A percentile compares a stretch with the other conserved stretches of the same genome.
phyloP scores from a whole-genome alignment of 805 yeast genomes.

The Ogataea allantospora region DNA sequence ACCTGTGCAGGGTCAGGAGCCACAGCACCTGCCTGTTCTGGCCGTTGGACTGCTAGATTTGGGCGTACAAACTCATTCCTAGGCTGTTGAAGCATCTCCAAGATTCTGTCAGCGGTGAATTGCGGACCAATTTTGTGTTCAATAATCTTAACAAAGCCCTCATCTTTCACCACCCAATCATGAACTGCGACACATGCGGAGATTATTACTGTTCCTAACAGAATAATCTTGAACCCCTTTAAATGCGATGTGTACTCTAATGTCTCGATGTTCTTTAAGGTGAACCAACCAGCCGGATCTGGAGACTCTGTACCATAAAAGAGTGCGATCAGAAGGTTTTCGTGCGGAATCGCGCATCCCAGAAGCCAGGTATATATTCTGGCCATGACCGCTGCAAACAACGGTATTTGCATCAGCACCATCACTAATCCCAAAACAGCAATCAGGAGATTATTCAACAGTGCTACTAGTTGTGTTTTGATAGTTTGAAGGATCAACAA shows the following conservation, averaged over 20 bases:
- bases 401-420: conserved; percentile 51
- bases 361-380: conserved; percentile 54
- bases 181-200: conserved; percentile 36
- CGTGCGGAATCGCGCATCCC: conserved; percentile 51
- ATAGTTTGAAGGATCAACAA: conserved; percentile 42
- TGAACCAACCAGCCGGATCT: conserved; percentile 5
- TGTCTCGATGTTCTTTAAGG: conserved; percentile 6
- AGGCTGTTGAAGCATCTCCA: conserved; percentile 17
- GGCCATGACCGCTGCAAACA: conserved; percentile 54
- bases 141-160: conserved; percentile 61
- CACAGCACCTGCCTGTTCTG: conserved; percentile 2
- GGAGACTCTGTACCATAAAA: conserved; percentile 37
- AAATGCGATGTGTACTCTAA: conserved; percentile 12
- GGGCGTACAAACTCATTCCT: conserved; percentile 10
- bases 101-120: conserved; percentile 38
- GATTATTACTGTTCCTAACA: conserved; percentile 24
- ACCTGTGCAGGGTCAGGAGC: too few relatives aligned
- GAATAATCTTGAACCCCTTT: conserved; percentile 17
- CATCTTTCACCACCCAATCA: conserved; percentile 71
- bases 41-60: conserved; percentile 5
- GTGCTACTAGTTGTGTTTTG: conserved; percentile 17
- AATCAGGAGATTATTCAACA: conserved; percentile 20
- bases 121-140: conserved; percentile 59
- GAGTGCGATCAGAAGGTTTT: conserved; percentile 33
- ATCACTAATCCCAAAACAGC: conserved; percentile 41